Conservation (phyloP, 192 early-diverging fungal species). For the Linnemannia hyalina region DNA sequence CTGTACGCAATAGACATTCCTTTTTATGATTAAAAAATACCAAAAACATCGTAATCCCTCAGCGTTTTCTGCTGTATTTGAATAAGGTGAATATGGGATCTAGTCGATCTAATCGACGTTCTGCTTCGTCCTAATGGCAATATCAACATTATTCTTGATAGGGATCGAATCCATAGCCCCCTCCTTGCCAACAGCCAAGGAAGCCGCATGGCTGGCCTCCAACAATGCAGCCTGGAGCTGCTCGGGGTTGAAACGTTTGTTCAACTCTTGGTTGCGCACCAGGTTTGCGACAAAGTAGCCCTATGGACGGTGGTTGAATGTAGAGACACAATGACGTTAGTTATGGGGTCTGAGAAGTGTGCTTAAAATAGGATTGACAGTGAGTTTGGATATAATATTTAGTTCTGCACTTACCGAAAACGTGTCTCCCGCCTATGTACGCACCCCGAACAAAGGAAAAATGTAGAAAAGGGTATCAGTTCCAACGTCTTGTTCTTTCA, state of each 20-base stretch:
- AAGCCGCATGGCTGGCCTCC: constrained; percentile 73
- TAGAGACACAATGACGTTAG: not conserved
- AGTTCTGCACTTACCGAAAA: constrained; percentile 59
- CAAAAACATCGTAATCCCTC: no score
- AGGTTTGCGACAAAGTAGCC: constrained; percentile 78
- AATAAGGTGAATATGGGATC: not conserved
- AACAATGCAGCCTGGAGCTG: constrained; percentile 63
- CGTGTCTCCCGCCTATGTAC: constrained; percentile 70
- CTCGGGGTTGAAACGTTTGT: constrained; percentile 38
- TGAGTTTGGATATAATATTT: not conserved
- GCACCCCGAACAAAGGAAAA: not conserved
- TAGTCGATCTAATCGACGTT: constrained; percentile 10
- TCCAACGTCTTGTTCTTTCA: not conserved
- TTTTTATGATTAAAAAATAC: not conserved
- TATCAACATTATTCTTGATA: constrained; percentile 58
- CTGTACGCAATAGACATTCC: not conserved
- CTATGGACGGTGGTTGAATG: constrained; percentile 53
- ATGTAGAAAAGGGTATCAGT: not conserved
- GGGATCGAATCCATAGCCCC: constrained; percentile 82
- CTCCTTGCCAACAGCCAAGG: constrained; percentile 72
- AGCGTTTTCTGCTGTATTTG: not conserved
- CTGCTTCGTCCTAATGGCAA: constrained; percentile 18
- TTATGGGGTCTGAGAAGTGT: not conserved
- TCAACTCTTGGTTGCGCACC: constrained; percentile 52
- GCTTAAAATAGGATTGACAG: not conserved